Conservation (phyloP, 2,329 filamentous ascomycete genomes). For the Fusarium newnesense region DNA sequence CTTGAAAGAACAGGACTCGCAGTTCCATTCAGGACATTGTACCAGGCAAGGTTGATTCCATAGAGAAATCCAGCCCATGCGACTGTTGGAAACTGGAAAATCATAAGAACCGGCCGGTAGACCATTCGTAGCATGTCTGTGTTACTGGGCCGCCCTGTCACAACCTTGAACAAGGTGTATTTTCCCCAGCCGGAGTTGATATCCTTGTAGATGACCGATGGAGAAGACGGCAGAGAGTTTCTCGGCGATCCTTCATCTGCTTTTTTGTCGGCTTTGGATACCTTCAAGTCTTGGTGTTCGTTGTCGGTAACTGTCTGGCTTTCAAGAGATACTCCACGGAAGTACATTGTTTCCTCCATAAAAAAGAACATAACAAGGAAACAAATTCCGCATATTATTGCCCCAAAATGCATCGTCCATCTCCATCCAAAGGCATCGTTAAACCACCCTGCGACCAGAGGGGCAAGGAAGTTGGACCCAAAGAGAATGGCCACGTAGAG, state of each 20-base stretch:
- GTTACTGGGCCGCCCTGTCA: neutral
- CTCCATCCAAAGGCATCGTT: neutral
- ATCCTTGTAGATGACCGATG: rapidly evolving
- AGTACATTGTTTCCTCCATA: slow-evolving; percentile 8
- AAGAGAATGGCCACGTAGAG: neutral
- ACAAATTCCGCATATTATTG: neutral
- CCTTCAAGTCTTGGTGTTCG: neutral
- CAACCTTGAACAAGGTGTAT: neutral
- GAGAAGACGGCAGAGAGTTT: neutral
- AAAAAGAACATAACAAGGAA: neutral
- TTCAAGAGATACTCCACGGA: neutral
- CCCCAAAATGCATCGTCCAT: neutral
- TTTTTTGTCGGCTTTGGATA: neutral
- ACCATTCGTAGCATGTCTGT: neutral
- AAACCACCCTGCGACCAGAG: neutral
- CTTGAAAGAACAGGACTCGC: neutral
- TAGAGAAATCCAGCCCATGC: slow-evolving; percentile 2
- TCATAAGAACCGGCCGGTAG: neutral
- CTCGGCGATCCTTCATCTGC: neutral
- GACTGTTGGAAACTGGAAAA: neutral
- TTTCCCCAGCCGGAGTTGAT: neutral
- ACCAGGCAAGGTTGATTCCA: slow-evolving; percentile 1
- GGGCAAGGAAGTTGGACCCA: neutral
- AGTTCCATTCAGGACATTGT: neutral
- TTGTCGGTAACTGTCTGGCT: neutral